Evolutionary conservation across 257 asterid species (phyloP).

Genomic region (Salvia splendens): DNA sequence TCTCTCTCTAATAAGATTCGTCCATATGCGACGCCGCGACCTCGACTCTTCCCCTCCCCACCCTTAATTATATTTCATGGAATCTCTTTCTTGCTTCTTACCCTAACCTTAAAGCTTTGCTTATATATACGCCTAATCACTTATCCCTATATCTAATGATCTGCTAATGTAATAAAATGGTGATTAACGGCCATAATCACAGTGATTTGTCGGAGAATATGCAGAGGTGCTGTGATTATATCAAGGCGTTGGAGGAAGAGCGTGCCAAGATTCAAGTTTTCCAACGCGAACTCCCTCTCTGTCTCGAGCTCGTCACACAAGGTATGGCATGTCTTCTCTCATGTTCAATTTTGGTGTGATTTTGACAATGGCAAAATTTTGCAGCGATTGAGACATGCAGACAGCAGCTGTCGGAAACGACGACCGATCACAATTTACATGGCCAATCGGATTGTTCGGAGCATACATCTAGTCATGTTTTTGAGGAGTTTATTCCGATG

Average conservation of each 20-base stretch:
- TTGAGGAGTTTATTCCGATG: conserved; percentile 67
- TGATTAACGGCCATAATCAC: conserved; percentile 43
- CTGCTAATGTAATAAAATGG: conserved; percentile 20
- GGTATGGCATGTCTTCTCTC: conserved; percentile 38
- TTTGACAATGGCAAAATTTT: background rate
- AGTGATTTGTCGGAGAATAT: conserved; percentile 51
- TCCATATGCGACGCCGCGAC: conserved; percentile 62
- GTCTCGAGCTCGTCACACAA: conserved; percentile 85
- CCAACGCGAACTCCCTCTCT: conserved; percentile 93
- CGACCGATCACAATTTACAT: conserved; percentile 43
- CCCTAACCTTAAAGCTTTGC: background rate
- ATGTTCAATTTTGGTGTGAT: no score
- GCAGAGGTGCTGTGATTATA: conserved; percentile 58
- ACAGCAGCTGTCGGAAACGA: conserved; percentile 56
- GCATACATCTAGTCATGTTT: conserved; percentile 67
- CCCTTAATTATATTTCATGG: background rate
- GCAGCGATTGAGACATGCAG: conserved; percentile 88
- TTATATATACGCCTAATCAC: no score
- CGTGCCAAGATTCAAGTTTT: conserved; percentile 85
- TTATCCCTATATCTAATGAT: no score
- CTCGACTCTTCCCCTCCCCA: conserved; percentile 35
- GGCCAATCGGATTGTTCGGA: conserved; percentile 71
- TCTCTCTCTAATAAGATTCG: conserved; percentile 43
- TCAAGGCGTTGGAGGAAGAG: conserved; percentile 71
- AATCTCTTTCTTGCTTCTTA: background rate